Evolutionary conservation across 1,284 basidiomycete species (phyloP).

Genomic region (Fomitopsis betulina): DNA sequence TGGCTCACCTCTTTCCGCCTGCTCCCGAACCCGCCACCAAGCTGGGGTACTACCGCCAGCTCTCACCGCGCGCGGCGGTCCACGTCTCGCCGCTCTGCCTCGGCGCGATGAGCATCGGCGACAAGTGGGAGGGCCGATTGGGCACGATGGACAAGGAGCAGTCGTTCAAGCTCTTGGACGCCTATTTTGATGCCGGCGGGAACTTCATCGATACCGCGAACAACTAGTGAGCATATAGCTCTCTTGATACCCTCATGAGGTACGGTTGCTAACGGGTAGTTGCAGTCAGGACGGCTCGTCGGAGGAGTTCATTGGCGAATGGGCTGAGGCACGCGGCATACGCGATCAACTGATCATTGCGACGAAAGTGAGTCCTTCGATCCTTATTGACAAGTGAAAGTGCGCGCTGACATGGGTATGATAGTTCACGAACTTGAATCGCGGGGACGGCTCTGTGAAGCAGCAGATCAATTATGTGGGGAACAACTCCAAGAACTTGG

Average conservation of each 20-base stretch:
- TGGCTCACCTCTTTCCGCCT: background rate
- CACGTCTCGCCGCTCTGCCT: constrained; percentile 24
- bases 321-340: constrained; percentile 33
- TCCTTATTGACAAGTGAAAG: background rate
- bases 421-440: constrained; percentile 31
- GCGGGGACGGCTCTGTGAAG: constrained; percentile 12
- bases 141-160: constrained; percentile 35
- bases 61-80: constrained; percentile 14
- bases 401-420: background rate
- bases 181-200: constrained; percentile 26
- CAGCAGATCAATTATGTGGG: constrained; percentile 40
- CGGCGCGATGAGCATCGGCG: constrained; percentile 50
- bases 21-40: constrained; percentile 6
- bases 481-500: constrained; percentile 42
- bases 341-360: constrained; percentile 42
- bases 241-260: background rate
- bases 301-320: constrained; percentile 37
- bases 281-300: constrained; percentile 24
- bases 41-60: constrained; percentile 10
- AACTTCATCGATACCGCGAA: constrained; percentile 32
- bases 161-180: constrained; percentile 30
- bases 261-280: background rate
- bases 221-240: constrained; percentile 15
- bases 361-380: constrained; percentile 28
- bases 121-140: constrained; percentile 36